A percentile compares a stretch with the other conserved stretches of the same genome.
phyloP scores from a whole-genome alignment of 495 filamentous ascomycete species.

The Geopyxis carbonaria region DNA sequence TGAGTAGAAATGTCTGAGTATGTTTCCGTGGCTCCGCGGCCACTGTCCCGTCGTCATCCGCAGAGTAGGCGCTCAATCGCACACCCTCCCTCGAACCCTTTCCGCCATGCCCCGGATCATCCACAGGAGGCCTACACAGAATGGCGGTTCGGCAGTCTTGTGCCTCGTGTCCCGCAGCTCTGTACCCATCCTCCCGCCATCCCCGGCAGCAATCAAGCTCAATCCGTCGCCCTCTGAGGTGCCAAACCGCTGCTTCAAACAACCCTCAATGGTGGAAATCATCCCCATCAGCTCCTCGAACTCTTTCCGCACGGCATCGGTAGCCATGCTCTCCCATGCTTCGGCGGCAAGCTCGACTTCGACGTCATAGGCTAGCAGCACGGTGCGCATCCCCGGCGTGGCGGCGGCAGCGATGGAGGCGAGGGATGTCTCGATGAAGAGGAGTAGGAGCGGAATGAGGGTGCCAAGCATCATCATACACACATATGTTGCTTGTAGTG shows the following conservation, averaged over 20 bases:
- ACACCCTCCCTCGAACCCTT: conserved; percentile 2
- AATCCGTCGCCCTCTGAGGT: conserved; percentile 1
- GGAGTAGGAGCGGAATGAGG: conserved; percentile 2
- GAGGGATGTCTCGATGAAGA: conserved; percentile 6
- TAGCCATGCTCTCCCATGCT: conserved; percentile 3
- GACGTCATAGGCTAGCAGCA: not conserved
- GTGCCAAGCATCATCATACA: conserved; percentile 9
- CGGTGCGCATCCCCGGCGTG: not conserved
- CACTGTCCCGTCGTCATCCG: not conserved
- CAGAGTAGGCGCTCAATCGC: not conserved
- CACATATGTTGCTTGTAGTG: conserved; percentile 4
- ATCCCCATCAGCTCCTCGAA: conserved; percentile 4
- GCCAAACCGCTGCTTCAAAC: not conserved
- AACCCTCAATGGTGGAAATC: conserved; percentile 2
- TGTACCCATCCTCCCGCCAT: not conserved
- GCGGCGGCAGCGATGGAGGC: conserved; percentile 1
- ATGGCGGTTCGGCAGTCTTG: conserved; percentile 7
- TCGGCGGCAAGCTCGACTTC: conserved; percentile 1
- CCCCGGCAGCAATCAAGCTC: not conserved
- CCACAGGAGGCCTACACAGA: conserved; percentile 5
- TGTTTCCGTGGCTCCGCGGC: not conserved
- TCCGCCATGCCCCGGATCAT: conserved; percentile 6
- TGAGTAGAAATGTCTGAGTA: not conserved
- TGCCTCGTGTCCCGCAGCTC: conserved; percentile 3
- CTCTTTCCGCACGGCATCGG: conserved; percentile 2